Base-by-base conservation (phyloP, 805 yeast genomes). In the Teunomyces kruisii region DNA sequence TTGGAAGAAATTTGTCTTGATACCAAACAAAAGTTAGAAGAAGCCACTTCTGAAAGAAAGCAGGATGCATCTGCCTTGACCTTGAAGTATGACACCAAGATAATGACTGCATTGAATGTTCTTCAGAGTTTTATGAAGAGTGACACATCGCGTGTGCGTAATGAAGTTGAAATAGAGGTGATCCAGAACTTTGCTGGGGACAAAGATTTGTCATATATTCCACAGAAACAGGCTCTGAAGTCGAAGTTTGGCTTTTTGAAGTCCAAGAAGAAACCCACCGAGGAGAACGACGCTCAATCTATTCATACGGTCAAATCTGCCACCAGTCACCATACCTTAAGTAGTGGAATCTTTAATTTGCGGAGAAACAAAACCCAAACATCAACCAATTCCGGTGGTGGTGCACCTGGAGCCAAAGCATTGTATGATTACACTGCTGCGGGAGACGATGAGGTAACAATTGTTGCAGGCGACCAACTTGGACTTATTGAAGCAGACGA, bases 131-230 rank as follows among this genome's bases (percentile, higher is more conserved):
- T 89, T 53, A 77, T 91, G 47, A 67, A 75, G 37, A 83, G 84
- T 49, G 99, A 94, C 59, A 83, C 88, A 3, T 65, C 66, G 26
- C 78, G 96, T 48, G 84, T 94, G 16, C 74, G 75, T 32, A 78
- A 84, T 9, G 96, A 90, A 58, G 98, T 91, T 14, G 92, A 86
- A 56, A 83, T 92, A 42, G 97, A 92, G 63, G 83, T 94, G 22
- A 89, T 94, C 53, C 94, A 88, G 62, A 80, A 84, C 48, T 89
- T 86, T 42, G 90, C 94, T 1, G 88, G 85, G 1, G 91, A 83
- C 46, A 74, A 78, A 54, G 94, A 87, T 61, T 67, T 87, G 54
- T 72, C 84, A 9, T 70, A 85, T 46, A 77, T 78, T 32, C 78
- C 74, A 35, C 72, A 76, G 13, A 71, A 74, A 24, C 64, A 75